These are phyloP conservation scores for Agaricales sp. DNA, from an alignment of 1,284 basidiomycete genomes.

Conservation along the genomic window DNA sequence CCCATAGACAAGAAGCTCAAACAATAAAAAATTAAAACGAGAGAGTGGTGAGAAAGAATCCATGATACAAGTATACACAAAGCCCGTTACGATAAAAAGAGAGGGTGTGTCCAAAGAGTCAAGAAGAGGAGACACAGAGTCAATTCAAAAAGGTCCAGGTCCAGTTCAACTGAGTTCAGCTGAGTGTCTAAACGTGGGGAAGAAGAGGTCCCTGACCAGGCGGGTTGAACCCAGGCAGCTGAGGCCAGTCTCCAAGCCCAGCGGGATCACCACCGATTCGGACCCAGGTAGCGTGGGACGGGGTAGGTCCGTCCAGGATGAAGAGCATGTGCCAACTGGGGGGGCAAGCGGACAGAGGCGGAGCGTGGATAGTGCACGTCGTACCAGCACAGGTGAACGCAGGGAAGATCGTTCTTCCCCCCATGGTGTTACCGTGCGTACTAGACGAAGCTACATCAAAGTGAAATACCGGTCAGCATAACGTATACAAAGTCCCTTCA, in stretches of 20 bases:
- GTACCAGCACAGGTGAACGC: constrained; percentile 50
- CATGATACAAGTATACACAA: too few species aligned
- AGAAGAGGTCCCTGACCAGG: too few species aligned
- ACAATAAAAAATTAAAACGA: too few species aligned
- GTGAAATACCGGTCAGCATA: not conserved
- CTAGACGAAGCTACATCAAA: constrained; percentile 49
- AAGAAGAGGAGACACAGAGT: too few species aligned
- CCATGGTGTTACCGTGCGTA: constrained; percentile 72
- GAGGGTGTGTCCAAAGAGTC: too few species aligned
- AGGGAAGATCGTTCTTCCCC: constrained; percentile 59
- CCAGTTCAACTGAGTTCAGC: too few species aligned
- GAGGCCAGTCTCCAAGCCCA: constrained; percentile 56
- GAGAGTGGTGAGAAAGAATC: too few species aligned
- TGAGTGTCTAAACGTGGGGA: too few species aligned
- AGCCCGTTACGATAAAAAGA: too few species aligned
- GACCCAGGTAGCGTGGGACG: constrained; percentile 60
- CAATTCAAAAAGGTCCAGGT: too few species aligned
- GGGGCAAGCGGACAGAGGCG: constrained; percentile 60
- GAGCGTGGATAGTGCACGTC: constrained; percentile 56
- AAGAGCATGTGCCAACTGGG: constrained; percentile 72
- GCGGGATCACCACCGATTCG: constrained; percentile 68
- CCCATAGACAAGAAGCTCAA: too few species aligned
- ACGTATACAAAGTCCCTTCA: not conserved
- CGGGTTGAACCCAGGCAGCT: constrained; percentile 47
- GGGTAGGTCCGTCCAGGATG: constrained; percentile 64